Conservation (phyloP, 2,329 filamentous ascomycete genomes). For the Dactylonectria estremocensis region DNA sequence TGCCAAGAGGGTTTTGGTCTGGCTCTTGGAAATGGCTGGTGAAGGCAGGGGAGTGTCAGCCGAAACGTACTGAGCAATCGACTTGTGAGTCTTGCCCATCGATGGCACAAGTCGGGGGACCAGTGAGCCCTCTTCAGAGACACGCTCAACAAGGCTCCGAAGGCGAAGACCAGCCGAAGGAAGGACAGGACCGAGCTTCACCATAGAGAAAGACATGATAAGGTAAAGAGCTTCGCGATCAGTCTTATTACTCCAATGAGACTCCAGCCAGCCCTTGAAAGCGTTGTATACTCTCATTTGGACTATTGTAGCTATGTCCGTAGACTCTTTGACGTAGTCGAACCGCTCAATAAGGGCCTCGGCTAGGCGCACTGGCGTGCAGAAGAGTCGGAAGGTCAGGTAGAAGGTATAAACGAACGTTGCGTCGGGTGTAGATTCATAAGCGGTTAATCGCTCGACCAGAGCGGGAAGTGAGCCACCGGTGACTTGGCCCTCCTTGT, state of each 20-base stretch:
- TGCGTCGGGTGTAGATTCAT: constrained; percentile 92
- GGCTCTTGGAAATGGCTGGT: constrained; percentile 81
- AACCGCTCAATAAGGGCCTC: constrained; percentile 91
- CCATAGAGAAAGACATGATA: constrained; percentile 85
- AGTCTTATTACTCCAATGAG: constrained; percentile 89
- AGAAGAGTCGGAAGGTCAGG: constrained; percentile 95
- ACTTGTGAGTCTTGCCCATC: constrained; percentile 89
- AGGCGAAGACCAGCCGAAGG: constrained; percentile 87
- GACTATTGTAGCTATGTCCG: constrained; percentile 82
- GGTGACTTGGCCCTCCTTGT: constrained; percentile 95
- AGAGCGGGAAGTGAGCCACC: constrained; percentile 92
- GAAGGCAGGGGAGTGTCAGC: constrained; percentile 80
- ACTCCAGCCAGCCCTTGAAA: constrained; percentile 98
- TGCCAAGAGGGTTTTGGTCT: constrained; percentile 78
- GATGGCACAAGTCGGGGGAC: constrained; percentile 88
- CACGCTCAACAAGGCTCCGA: constrained; percentile 83
- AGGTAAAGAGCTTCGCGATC: constrained; percentile 83
- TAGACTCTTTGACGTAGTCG: constrained; percentile 88
- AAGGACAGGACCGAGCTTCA: constrained; percentile 77
- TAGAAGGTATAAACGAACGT: constrained; percentile 96
- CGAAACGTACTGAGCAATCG: constrained; percentile 78
- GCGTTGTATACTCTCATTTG: constrained; percentile 94
- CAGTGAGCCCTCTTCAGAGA: constrained; percentile 80
- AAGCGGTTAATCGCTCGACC: constrained; percentile 92
- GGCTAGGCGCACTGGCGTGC: constrained; percentile 83